Conservation (phyloP, 768 basidiomycete genomes). For the Mrakia hoshinonis region DNA sequence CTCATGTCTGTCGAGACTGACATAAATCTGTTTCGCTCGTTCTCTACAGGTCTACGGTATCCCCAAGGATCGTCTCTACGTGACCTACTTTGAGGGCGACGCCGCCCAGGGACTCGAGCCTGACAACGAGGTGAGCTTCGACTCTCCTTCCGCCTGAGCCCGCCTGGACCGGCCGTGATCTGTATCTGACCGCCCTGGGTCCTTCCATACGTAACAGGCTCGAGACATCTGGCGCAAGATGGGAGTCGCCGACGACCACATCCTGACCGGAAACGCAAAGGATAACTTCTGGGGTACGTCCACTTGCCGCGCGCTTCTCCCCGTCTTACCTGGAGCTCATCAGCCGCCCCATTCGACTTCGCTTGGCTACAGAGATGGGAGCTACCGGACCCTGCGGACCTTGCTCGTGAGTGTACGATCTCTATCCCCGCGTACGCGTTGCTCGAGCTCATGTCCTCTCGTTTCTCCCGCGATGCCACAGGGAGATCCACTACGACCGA, state of each 20-base stretch:
- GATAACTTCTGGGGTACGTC: constrained; percentile 96
- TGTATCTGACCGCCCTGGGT: background rate
- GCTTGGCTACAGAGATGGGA: constrained; percentile 71
- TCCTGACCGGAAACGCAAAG: constrained; percentile 86
- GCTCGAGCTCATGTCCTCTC: constrained; percentile 1
- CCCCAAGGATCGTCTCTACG: constrained; percentile 82
- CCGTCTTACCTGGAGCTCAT: background rate
- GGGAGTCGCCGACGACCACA: constrained; percentile 79
- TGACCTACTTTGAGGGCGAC: constrained; percentile 97
- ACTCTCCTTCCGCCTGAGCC: background rate
- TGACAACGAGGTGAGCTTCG: constrained; percentile 57
- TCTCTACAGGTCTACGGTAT: constrained; percentile 60
- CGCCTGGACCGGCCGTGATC: background rate
- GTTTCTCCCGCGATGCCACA: constrained; percentile 38
- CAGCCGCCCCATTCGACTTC: constrained; percentile 1
- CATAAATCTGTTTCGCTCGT: background rate
- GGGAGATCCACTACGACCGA: constrained; percentile 93
- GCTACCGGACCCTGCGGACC: constrained; percentile 96
- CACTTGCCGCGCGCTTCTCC: background rate
- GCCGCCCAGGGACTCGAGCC: constrained; percentile 70
- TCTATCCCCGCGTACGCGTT: background rate
- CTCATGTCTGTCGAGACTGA: background rate
- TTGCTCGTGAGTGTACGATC: constrained; percentile 55
- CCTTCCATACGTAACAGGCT: background rate
- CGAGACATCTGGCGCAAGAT: constrained; percentile 71